Evolutionary conservation across 805 yeast genomes (phyloP), one percentile per base, ranked within the genome.

Genomic region (Pichia californica): DNA sequence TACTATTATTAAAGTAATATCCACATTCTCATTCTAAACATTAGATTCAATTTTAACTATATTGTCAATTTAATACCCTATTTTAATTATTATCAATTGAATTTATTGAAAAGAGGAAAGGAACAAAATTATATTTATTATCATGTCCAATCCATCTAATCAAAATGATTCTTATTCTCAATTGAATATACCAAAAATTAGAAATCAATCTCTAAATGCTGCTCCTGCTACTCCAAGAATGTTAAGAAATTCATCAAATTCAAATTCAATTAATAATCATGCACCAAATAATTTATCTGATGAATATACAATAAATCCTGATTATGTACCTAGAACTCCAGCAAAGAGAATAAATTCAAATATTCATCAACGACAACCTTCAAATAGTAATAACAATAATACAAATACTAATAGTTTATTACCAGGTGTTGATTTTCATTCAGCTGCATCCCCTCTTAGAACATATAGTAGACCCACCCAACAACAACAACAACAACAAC

Each of bases 161-260:
- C 6, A 23, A 7, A 23, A 37, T 28, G 19, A 30, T 20, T 25
- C 29, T 5, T n/a, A 34, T 15, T 30, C 30, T n/a, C 44, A 36
- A 19, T 38, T 48, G 40, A 44, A 39, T 30, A 31, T 45, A 9
- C 46, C 43, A 28, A 47, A 42, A 40, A 21, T 44, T 13, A 35
- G 48, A 16, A 32, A 40, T 15, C 16, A 16, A 23, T 39, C 49
- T 23, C 50, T 61, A 25, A 65, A 63, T 41, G 74, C 70, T 4
- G 69, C 63, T 14, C 84, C 83, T 2, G 86, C 86, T 2, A 80
- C 87, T 2, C 84, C 86, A 8, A 63, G 86, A 52, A 81, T 81
- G 86, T 62, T 80, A 38, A 68, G 83, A 52, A 77, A 76, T 53
- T 73, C 45, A 19, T 51, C 57, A 52, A 35, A 35, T 35, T 40